These are phyloP conservation scores for Meyerozyma sp. DNA, from an alignment of 1,139 yeast genomes.

Conservation along the genomic window DNA sequence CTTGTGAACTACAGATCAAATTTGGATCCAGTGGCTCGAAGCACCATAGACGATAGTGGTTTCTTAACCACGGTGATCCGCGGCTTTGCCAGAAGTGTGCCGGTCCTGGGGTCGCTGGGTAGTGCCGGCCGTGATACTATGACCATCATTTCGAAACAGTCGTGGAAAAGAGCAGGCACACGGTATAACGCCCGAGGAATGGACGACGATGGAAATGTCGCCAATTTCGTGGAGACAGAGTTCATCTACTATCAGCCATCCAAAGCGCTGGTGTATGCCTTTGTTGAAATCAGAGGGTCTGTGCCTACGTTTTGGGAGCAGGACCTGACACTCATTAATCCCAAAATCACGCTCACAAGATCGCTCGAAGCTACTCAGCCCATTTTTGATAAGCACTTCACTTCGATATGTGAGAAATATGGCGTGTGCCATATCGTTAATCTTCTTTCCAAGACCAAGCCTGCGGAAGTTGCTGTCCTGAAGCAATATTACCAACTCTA, in stretches of 20 bases:
- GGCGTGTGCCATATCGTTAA: slow-evolving; percentile 87
- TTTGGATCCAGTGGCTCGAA: slow-evolving; percentile 53
- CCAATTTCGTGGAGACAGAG: slow-evolving; percentile 95
- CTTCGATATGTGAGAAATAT: slow-evolving; percentile 61
- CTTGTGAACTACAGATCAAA: slow-evolving; percentile 69
- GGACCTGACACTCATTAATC: slow-evolving; percentile 76
- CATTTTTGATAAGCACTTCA: slow-evolving; percentile 78
- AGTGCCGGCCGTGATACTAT: slow-evolving; percentile 38
- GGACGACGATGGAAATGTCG: slow-evolving; percentile 92
- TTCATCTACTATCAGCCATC: slow-evolving; percentile 42
- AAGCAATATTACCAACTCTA: slow-evolving; percentile 61
- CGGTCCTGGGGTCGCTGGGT: slow-evolving; percentile 38
- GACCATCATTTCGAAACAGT: slow-evolving; percentile 85
- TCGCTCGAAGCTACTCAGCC: slow-evolving; percentile 92
- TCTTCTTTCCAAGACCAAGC: slow-evolving; percentile 65
- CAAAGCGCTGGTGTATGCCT: slow-evolving; percentile 55
- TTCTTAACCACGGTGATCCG: slow-evolving; percentile 88
- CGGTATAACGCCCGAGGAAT: slow-evolving; percentile 91
- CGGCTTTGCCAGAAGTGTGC: slow-evolving; percentile 86
- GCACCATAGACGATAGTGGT: slow-evolving; percentile 63
- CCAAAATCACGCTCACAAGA: slow-evolving; percentile 83
- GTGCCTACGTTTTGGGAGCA: slow-evolving; percentile 99
- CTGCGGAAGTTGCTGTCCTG: slow-evolving; percentile 71
- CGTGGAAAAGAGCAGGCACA: slow-evolving; percentile 96
- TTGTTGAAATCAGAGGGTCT: slow-evolving; percentile 86